phyloP scores from a whole-genome alignment of 495 filamentous ascomycete species.

The Corynascus novoguineensis region DNA sequence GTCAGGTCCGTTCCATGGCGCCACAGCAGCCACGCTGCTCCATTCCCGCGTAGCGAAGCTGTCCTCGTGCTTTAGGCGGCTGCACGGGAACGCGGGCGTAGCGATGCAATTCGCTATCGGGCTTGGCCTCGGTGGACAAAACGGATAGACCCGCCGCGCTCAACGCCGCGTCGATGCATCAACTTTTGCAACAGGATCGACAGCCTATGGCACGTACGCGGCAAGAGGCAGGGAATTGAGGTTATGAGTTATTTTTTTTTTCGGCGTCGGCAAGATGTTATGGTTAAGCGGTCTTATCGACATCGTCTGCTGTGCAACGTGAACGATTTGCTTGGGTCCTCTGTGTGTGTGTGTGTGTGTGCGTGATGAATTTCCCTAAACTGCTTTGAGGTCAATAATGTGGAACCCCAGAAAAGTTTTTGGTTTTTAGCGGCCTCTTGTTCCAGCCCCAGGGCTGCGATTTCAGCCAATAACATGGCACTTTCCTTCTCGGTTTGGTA shows the following conservation, averaged over 20 bases:
- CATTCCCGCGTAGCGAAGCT: neutral
- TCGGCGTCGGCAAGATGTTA: neutral
- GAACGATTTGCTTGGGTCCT: neutral
- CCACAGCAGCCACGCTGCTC: conserved; percentile 1
- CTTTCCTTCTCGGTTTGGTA: conserved; percentile 9
- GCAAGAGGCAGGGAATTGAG: neutral
- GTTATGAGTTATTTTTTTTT: conserved; percentile 12
- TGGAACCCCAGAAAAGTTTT: neutral
- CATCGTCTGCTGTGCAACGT: neutral
- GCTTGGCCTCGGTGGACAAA: conserved; percentile 18
- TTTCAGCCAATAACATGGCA: neutral
- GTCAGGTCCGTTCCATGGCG: neutral
- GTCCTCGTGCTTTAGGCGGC: conserved; percentile 5
- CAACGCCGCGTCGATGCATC: neutral
- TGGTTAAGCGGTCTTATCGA: neutral
- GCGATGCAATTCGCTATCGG: conserved; percentile 15
- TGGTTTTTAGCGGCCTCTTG: neutral
- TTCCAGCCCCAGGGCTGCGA: neutral
- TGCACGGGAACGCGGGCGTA: conserved; percentile 13
- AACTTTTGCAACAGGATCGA: conserved; percentile 9
- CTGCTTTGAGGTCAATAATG: too few species aligned
- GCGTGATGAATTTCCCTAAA: conserved; percentile 11
- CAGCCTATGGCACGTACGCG: neutral
- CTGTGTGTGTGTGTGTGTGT: neutral
- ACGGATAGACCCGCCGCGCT: neutral